Percentiles rank a stretch among this genome's conserved stretches.
Conservation (phyloP, 768 basidiomycete species). For the Rhodosporidiobolus odoratus region DNA sequence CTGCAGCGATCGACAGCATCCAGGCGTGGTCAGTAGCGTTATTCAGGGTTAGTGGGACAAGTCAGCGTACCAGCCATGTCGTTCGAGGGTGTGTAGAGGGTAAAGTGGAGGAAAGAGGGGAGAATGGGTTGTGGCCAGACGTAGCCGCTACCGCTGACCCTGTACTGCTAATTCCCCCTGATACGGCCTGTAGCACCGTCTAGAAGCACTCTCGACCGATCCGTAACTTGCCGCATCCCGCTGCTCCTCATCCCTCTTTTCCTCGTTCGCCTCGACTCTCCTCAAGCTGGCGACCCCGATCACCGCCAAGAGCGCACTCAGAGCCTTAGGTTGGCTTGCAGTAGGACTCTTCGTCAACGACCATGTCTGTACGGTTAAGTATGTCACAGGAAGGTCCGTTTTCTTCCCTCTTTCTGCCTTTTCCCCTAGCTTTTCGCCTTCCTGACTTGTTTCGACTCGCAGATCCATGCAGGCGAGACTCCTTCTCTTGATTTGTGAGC, state of each 20-base stretch:
- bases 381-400: constrained; percentile 39
- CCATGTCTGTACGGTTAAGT: constrained; percentile 35
- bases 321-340: constrained; percentile 38
- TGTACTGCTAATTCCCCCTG: no score
- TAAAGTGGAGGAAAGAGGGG: not conserved
- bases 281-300: not conserved
- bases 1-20: not conserved
- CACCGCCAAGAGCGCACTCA: constrained; percentile 8
- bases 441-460: not conserved
- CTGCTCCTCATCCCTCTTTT: not conserved
- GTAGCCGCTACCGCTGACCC: no score
- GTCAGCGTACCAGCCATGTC: constrained; percentile 16
- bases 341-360: constrained; percentile 38
- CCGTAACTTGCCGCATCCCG: no score
- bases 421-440: not conserved
- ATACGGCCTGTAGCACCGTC: no score
- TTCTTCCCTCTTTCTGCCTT: not conserved
- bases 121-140: not conserved
- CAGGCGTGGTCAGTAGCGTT: not conserved
- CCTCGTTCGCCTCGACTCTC: not conserved
- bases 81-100: not conserved
- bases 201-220: no score
- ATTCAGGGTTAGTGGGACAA: fast-evolving
- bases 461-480: constrained; percentile 44
- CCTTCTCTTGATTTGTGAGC: not conserved